Base-by-base conservation (phyloP, 768 basidiomycete species). In the Gloeostereum incarnatum region DNA sequence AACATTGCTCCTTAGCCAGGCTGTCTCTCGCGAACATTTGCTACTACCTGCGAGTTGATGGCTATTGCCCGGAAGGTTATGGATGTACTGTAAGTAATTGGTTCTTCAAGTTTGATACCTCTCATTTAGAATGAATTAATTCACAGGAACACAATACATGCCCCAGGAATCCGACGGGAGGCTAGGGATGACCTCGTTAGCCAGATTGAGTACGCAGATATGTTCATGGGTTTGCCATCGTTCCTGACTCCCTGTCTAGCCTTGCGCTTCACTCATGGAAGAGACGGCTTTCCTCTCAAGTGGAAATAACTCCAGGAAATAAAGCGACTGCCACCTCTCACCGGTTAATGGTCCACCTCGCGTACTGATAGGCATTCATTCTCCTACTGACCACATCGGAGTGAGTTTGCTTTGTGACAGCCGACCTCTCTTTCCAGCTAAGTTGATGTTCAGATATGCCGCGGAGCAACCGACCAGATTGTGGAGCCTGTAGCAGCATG, bases 331-430 rank as follows among this genome's bases (percentile, higher is more conserved):
- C 58, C 6, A 48, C 56, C 4, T 57, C 58, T 5, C 61, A 63
- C 36, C 46, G 59, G 5, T 45, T 65, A 30, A 53, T 56, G 47
- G 42, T 64, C 31, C 58, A 65, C 40, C 42, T 54, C 23, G 45
- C 55, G 25, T 60, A 57, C 38, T 56, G 56, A 48, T 65, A 62
- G 56, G 40, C 54, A 8, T 48, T 53, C 26, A 63, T 67, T 20
- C 52, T 67, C 17, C 55, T 67, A 0, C 59, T 29, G 55, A 59
- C 34, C 58, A 57, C 40, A 49, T 57, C 45, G 59, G 58, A 46
- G 59, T 59, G 31, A 18, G 48, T 27, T 17, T 14, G 11, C 35
- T 9, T 5, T 16, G 31, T 6, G 23, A 39, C 5, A 5, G n/a
- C n/a, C n/a, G n/a, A n/a, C n/a, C n/a, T n/a, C n/a, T n/a, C n/a